Base-by-base conservation (phyloP, 106 monocot species). In the Apostasia ramifera region DNA sequence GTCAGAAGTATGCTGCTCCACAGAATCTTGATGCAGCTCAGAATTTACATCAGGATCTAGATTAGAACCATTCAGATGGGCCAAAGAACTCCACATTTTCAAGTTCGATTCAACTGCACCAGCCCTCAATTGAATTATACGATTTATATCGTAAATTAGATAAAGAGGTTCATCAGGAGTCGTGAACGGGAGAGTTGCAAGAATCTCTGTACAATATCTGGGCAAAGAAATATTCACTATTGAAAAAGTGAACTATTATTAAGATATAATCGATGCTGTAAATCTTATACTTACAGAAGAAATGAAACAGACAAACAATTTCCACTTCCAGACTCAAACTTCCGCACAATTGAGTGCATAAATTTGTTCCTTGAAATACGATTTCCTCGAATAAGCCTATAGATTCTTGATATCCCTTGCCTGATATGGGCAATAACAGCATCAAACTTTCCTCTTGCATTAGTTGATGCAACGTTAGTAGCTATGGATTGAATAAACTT, bases 121-220 rank as follows among this genome's bases (percentile, higher is more conserved):
- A 47, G 93, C 87, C 61, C 90, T 82, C 13, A 92, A 47, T 80
- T 98, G 98, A 72, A 98, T 68, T 59, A 98, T 77, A 61, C 98
- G 73, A 57, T 98, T 98, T 69, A 93, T 98, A 77, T 90, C 98
- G 75, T 98, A 93, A 55, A 98, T 93, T 69, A 98, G 70, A 67
- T 93, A 98, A 66, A 98, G 89, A 39, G 98, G 98, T 57, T 98
- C 98, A 74, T 98, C 98, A 42, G 87, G 93, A 43, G 60, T 68
- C 48, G 90, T 81, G 53, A 90, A 98, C 11, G 98, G 98, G 50
- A 98, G 84, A 65, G 98, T 85, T 8, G 89, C 87, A 57, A 98
- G 89, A 79, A 98, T 81, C 61, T 98, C 93, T 54, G 83, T 74
- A 78, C 98, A 98, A 59, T 98, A 98, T 47, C 97, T 97, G 79